Base-by-base conservation (phyloP, 2,329 filamentous ascomycete species). In the Paecilomyces formosus region DNA sequence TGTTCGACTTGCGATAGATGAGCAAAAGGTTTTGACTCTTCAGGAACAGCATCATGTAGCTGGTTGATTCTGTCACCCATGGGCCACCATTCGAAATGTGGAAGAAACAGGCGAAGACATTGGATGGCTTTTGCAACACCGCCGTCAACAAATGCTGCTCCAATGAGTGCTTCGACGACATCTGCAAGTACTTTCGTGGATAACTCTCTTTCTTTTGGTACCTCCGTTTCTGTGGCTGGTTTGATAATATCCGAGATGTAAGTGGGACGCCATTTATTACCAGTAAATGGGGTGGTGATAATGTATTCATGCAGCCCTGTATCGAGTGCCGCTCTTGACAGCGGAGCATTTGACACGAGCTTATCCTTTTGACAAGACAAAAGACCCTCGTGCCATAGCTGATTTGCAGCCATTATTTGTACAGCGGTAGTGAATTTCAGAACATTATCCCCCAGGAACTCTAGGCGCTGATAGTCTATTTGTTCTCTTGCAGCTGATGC, bases 171-270 rank as follows among this genome's bases (percentile, higher is more conserved):
- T 70, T 97, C 93, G 0, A 96, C 82, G 0, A 97, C 87, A 66
- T 97, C 93, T 3, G 93, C 93, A 7, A 97, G 81, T 0, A 84
- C 84, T 70, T 97, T 97, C 1, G 85, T 88, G 0, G 90, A 88
- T 31, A 92, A 68, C 13, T 70, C 66, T 5, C 79, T 73, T 53
- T 66, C 72, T 61, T 35, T 64, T 1, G 33, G 31, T 1, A 62
- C 56, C 7, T 55, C 55, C 8, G 57, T 52, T 57, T 60, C 67
- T 26, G 4, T 18, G 39, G 9, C 39, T 18, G 55, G 33, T 3
- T 66, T 57, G n/a, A 78, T 60, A 1, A 78, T 66, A 18, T 82
- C 74, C 1, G 75, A 72, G 5, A 83, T 75, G 62, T 89, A 88
- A 0, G 82, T 73, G 0, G 90, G 88, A 1, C 79, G 75, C 93